Base-by-base conservation (phyloP, 495 filamentous ascomycete species). In the Diplogelasinospora grovesii region DNA sequence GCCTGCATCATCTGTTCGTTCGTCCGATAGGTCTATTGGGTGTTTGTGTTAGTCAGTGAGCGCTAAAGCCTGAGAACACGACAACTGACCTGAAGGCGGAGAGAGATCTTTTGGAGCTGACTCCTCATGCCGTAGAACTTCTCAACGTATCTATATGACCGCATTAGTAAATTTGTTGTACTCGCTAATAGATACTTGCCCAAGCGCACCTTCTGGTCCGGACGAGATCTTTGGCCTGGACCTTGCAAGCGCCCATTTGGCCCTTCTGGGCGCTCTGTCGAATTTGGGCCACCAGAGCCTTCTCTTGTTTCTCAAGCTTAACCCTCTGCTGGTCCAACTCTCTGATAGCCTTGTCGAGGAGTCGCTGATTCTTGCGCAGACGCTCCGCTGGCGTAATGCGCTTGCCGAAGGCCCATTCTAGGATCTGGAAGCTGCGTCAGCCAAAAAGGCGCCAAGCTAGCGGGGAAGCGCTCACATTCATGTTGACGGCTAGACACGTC, bases 1-100 rank as follows among this genome's bases (percentile, higher is more conserved):
- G 88, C 89, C 59, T 94, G 86, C 89, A 95, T 94, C 92, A 98
- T 98, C 64, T 95, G 89, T 60, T 98, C 92, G 65, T 98, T 97
- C 52, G 88, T 95, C 33, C 93, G 80, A 25, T 96, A 89, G 23
- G 92, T 97, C 82, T 94, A n/a, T 19, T 34, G 27, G 21, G 22
- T 37, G 32, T 10, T 49, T 20, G 29, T 28, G 24, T 48, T 24
- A 50, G 37, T 25, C n/a, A n/a, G n/a, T n/a, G n/a, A n/a, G n/a
- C n/a, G n/a, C n/a, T n/a, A n/a, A n/a, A n/a, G n/a, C n/a, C n/a
- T n/a, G n/a, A n/a, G n/a, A n/a, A n/a, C n/a, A n/a, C n/a, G 16
- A 18, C 10, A 5, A 45, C 73, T 34, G 61, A 93, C 86, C 78
- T 97, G 92, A 57, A 98, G 89, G 19, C 92, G 81, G 34, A 98